Evolutionary conservation across 345 rosid species (phyloP), one percentile per base, ranked within the genome.

Genomic region (Eutrema yunnanense): DNA sequence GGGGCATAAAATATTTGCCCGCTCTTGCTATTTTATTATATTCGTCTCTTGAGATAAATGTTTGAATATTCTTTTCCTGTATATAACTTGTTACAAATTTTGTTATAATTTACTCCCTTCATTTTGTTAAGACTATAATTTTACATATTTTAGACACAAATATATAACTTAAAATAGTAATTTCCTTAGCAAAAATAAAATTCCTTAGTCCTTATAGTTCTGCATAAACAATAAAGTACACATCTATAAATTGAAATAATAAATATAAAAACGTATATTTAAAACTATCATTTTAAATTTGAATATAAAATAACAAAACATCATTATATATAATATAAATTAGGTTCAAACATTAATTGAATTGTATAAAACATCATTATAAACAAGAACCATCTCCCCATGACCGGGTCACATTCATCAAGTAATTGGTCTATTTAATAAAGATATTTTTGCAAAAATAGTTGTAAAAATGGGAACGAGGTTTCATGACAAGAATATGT

Each of bases 1-100:
- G 6, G 43, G 16, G 53, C 60, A 66, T 58, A 41, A 40, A 32
- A 48, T 58, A 73, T 49, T 57, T 66, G 67, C 73, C 67, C 58
- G 49, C 72, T 66, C 40, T 37, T 63, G 4, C 38, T 38, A 41
- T n/a, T 48, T 40, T 6, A 43, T 22, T 27, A 13, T 72, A 22
- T 32, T 62, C 7, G 7, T 12, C 19, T 30, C 50, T 60, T 34
- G 6, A 51, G 14, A 52, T 51, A 61, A 11, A 38, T 41, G 26
- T 33, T 34, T 72, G 12, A 22, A 34, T 4, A 4, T 32, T 6
- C 12, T 44, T 53, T 51, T 2, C 14, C 22, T 36, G 8, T 41
- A 30, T 11, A 30, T 8, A 13, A 27, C 8, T 7, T 69, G 36
- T 33, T 11, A 41, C 41, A 59, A 37, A 10, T 43, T 2, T 43